Evolutionary conservation across 495 filamentous ascomycete species (phyloP), one percentile per base, ranked within the genome.

Genomic region (Astrothelium macrocarpum): DNA sequence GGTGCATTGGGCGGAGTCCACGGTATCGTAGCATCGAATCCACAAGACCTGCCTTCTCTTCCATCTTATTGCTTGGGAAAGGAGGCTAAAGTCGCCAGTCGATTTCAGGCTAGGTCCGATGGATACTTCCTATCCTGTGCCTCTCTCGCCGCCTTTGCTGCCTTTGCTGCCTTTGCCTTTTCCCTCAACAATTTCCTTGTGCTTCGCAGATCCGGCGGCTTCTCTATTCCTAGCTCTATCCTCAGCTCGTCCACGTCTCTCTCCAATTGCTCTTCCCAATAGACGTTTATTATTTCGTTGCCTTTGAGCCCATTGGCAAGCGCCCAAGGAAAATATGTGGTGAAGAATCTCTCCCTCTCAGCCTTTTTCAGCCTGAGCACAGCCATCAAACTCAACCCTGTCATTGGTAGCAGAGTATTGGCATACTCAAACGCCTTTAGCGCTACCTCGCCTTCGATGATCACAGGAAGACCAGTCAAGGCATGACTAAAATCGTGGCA

Each of bases 401-500:
- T 96, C 94, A 98, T 97, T 0, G 94, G 94, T 53, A 98, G 76
- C 53, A 95, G 70, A 9, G 90, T 96, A 72, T 98, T 97, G 45
- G 91, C 82, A 72, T 96, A 97, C 78, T 97, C 93, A 67, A 97
- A 94, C 3, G 91, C 90, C 78, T 97, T 97, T 62, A 97, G 81
- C 62, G 92, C 91, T 11, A 97, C 79, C 78, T 97, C 95, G 23
- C 95, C 94, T 76, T 98, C 95, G 1, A 90, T 80, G 58, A 97
- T 86, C n/a, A 91, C 83, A 0, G 95, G 94, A 34, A 98, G 78
- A 0, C 94, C 94, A 14, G 91, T 96, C 36, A 98, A 78, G 0
- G 95, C 94, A 75, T 98, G 94, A 79, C 95, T 97, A 80, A 98
- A 97, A 72, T 98, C 94, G 74, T 98, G 94, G 70, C 89, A 94